Evolutionary conservation across 441 rosid genomes (phyloP), one percentile per base, ranked within the genome.

Genomic region (Mallotus repandus): DNA sequence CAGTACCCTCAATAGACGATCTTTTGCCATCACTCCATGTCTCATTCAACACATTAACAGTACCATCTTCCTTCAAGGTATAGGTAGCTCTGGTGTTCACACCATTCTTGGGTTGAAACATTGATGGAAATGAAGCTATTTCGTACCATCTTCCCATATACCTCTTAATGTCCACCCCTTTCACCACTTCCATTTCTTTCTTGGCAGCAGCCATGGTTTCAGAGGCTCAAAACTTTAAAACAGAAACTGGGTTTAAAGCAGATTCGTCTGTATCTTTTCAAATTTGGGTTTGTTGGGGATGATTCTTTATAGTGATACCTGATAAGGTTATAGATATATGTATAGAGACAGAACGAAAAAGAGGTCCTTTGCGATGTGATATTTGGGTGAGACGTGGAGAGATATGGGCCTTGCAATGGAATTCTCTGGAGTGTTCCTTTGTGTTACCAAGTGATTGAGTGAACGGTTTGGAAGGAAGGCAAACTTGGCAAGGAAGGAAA

Each of bases 91-190:
- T 86, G 2, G 97, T 91, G 84, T 92, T 83, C 70, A 0, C 86
- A 5, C 98, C 99, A 80, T 88, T 68, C 74, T 72, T 88, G 5
- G 99, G 98, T 74, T 95, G 99, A 71, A 85, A 85, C 13, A 45
- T 9, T 7, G 99, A 89, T 0, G 96, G 99, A 75, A 91, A 91
- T n/a, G 93, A 89, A 11, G 98, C 98, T 41, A 95, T 89, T 81
- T 95, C 99, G 77, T 95, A 89, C 99, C 98, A 92, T 46, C 98
- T 86, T 5, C 98, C 99, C 96, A 89, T 89, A 84, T 89, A 95
- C n/a, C 94, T 82, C 71, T 82, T 67, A 64, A 92, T 1, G 76
- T 95, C 97, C 10, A 95, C 70, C 0, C 84, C 85, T 74, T 74
- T 89, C 81, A 92, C 97, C 80, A 91, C 97, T 66, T 89, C 83